Evolutionary conservation across 2,329 filamentous ascomycete genomes (phyloP), one percentile per base, ranked within the genome.

Genomic region (Simplicillium aogashimaense): DNA sequence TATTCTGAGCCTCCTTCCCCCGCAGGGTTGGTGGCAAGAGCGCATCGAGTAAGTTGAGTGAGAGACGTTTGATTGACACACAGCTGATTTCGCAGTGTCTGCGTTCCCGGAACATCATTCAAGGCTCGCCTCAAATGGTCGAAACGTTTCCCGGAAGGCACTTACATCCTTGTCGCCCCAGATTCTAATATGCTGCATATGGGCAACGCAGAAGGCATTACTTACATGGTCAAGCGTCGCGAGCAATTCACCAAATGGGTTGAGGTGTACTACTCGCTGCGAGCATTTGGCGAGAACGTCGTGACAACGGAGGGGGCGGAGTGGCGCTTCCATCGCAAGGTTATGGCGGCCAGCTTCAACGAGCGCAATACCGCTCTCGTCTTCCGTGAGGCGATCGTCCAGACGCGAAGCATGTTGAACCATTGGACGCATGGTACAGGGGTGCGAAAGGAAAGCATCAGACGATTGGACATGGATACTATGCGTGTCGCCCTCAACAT

Each of bases 251-350:
- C 80, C 35, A 65, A 65, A 47, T 57, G 53, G 46, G 45, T 53
- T 7, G 54, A 58, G 20, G 51, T 50, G 15, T 66, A 65, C 48
- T 52, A 47, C 41, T 55, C 62, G 34, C 46, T 67, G 38, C 47
- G 52, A 12, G 51, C 57, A 40, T 89, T 82, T 54, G 84, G 85
- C 29, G 69, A 76, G 41, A 90, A 86, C 53, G 71, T 89, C 2
- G 60, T 89, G 16, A 77, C 76, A 0, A 78, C 80, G 2, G 84
- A 89, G 56, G 83, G 83, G 1, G 54, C 65, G 1, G 60, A 72
- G 20, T 90, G 83, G 85, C 78, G 78, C 28, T 70, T 75, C 59
- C 84, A 90, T 56, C 74, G 84, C 45, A 86, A 83, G 59, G 72
- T 80, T 34, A 82, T 78, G 1, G 75, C 79, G 20, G 77, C 83